Percentiles rank a stretch among this genome's conserved stretches.
phyloP scores from a whole-genome alignment of 805 yeast species.

The Metschnikowia kunwiensis region DNA sequence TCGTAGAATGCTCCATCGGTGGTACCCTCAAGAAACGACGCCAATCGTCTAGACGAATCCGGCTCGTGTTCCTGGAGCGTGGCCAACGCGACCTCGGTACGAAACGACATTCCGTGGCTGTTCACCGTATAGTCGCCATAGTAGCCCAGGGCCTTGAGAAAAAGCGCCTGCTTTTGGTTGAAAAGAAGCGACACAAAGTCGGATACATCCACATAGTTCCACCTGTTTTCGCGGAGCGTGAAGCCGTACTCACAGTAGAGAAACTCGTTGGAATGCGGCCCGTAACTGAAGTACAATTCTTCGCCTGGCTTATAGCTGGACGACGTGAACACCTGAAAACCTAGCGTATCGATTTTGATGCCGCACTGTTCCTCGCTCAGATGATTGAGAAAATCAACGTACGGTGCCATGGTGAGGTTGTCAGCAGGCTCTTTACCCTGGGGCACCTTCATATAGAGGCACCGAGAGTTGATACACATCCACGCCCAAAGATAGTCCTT shows the following conservation, averaged over 20 bases:
- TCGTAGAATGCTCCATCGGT: conserved; percentile 45
- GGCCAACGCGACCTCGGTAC: conserved; percentile 76
- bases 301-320: conserved; percentile 35
- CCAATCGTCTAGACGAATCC: conserved; percentile 29
- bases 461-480: conserved; percentile 88
- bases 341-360: conserved; percentile 43
- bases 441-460: conserved; percentile 73
- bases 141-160: conserved; percentile 53
- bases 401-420: conserved; percentile 88
- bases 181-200: conserved; percentile 37
- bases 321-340: conserved; percentile 49
- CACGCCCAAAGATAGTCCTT: conserved; percentile 62
- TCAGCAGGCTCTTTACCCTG: conserved; percentile 50
- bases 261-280: conserved; percentile 84
- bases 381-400: conserved; percentile 86
- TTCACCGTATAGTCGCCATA: conserved; percentile 72
- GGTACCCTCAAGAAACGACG: conserved; percentile 44
- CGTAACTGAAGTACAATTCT: conserved; percentile 75
- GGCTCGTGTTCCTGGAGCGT: conserved; percentile 40
- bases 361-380: conserved; percentile 50
- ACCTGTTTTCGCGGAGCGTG: conserved; percentile 50
- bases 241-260: conserved; percentile 88
- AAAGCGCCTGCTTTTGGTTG: conserved; percentile 37
- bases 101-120: conserved; percentile 53
- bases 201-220: conserved; percentile 71